Conservation (phyloP, 2,329 filamentous ascomycete genomes). For the Apiospora sp. region DNA sequence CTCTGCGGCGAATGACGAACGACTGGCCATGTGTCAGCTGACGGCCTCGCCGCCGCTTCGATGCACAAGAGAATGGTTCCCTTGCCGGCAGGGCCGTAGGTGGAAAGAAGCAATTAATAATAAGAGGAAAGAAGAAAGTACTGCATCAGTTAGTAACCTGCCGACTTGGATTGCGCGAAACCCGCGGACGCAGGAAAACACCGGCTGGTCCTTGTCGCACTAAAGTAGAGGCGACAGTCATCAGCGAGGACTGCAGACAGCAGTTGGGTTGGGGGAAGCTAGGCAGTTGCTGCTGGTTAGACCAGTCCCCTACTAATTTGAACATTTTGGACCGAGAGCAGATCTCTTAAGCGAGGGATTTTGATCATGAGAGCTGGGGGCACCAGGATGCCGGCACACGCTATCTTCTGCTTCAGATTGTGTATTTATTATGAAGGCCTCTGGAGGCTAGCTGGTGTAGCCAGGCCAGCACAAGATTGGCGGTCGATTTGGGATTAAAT, state of each 20-base stretch:
- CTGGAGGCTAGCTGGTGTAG: not conserved
- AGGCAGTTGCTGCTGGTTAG: not conserved
- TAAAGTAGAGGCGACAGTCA: not conserved
- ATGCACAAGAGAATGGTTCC: not conserved
- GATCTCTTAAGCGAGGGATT: not conserved
- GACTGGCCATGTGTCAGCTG: constrained; percentile 5
- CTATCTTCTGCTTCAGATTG: not conserved
- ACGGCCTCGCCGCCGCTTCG: constrained; percentile 7
- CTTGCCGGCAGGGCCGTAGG: not conserved
- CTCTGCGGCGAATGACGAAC: not conserved
- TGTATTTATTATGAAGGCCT: constrained; percentile 3
- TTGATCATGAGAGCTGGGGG: not conserved
- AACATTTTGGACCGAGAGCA: not conserved
- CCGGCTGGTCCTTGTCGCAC: constrained; percentile 12
- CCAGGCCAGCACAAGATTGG: not conserved
- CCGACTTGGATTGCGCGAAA: not conserved
- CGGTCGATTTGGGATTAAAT: not conserved
- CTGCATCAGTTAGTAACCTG: not conserved
- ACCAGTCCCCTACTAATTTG: not conserved
- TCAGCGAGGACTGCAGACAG: not conserved
- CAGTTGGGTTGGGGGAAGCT: not conserved
- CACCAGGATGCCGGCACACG: not conserved
- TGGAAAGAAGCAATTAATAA: not conserved
- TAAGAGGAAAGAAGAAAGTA: not conserved
- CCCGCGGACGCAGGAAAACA: constrained; percentile 2